Evolutionary conservation across 495 filamentous ascomycete genomes (phyloP), one percentile per base, ranked within the genome.

Genomic region (Podospora pseudocomata): DNA sequence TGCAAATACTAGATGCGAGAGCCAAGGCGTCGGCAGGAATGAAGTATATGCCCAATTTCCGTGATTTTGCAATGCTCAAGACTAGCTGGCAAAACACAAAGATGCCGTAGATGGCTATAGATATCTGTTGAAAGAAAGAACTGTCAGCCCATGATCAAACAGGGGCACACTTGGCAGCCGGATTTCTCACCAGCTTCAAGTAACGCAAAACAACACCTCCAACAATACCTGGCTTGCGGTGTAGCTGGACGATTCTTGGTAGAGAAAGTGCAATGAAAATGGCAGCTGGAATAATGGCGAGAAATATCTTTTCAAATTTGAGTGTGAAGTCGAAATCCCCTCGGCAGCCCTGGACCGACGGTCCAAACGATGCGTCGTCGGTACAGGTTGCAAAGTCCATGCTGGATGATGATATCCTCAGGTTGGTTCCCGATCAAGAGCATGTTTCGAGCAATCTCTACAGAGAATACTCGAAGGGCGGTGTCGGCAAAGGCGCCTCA

Each of bases 261-360:
- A 80, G 64, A 2, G 77, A 79, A n/a, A 74, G 16, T 9, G 78
- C 57, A 49, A 83, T 76, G 68, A 84, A 81, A 4, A 84, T 30
- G 9, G 70, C 66, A 1, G 81, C 74, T 4, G 82, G 83, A 20
- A 76, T 74, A 15, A 85, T 71, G 16, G 77, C 77, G 68, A 85
- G 80, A 63, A 83, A 80, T 1, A 81, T 65, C 64, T 79, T 77
- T 66, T 84, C 82, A 53, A 84, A 83, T 60, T 76, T 77, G 57
- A 85, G 55, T 28, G 77, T 85, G 65, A 85, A 84, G 70, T 85
- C 80, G 34, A 84, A 83, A 63, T 78, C 73, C 5, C 64, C 75
- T 20, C 73, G 73, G 30, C 73, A 75, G 3, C 71, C 73, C 19
- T 62, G 44, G n/a, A 75, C 71, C 1, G 71, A 54, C 0, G 73